Evolutionary conservation across 352 stramenopile genomes (phyloP), one percentile per base, ranked within the genome.

Genomic region (Phytophthora idaei): DNA sequence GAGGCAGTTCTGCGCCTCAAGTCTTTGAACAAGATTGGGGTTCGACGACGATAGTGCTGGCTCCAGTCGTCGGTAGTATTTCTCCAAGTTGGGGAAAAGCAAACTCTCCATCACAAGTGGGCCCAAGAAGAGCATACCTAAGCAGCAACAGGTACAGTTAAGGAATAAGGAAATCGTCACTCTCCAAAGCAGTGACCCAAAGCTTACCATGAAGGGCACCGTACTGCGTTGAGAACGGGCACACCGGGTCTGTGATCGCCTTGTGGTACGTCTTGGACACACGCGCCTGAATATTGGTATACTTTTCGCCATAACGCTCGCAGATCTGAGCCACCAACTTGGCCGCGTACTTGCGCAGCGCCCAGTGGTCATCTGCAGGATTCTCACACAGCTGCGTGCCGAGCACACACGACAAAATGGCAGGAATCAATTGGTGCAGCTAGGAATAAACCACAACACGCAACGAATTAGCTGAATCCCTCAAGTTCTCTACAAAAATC

Each of bases 381-480:
- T 91, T 92, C 50, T 92, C 89, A 57, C 90, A 98, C 5, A 98
- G 68, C 53, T 95, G 89, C 57, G 91, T 89, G 12, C 93, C 91
- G 17, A 98, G 80, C 25, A 98, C 86, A 58, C 92, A 98, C 37
- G 94, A 98, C 55, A 98, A 74, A 29, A 98, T 93, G 34, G 92
- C 84, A 25, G 93, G 93, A 61, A 98, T 86, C 41, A 98, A 71
- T 87, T 98, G 93, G 64, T 98, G 93, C 8, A 98, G 78, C 83
- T 97, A 57, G 10, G 15, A 50, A 46, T 10, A 39, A 39, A 32
- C 7, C 12, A n/a, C 15, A 67, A 53, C 37, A 37, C 27, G 11
- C 32, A 61, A 17, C 31, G 34, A 27, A 51, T 59, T 48, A 66
- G 41, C 37, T 59, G 11, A 51, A 41, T 28, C 17, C 28, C 28